Conservation (phyloP, 768 basidiomycete species). For the Pleurotus tuoliensis region DNA sequence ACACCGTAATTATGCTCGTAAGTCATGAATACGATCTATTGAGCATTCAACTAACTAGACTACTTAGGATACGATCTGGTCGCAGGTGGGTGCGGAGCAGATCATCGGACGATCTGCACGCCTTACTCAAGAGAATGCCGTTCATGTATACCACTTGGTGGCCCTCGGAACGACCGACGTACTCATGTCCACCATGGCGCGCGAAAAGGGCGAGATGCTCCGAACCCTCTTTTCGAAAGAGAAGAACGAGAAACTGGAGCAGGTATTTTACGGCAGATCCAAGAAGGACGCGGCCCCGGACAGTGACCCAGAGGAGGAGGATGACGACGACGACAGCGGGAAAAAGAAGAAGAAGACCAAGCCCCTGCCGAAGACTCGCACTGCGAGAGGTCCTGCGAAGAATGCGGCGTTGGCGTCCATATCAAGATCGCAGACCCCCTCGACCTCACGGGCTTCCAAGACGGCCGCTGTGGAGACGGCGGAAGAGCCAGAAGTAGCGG, state of each 20-base stretch:
- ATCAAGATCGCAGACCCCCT: no score
- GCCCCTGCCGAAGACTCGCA: neutral
- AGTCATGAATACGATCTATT: neutral
- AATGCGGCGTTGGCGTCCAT: no score
- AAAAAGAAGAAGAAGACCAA: neutral
- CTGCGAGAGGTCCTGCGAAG: no score
- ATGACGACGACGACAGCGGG: neutral
- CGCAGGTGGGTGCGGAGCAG: slow-evolving; percentile 1
- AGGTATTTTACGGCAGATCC: neutral
- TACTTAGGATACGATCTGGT: slow-evolving; percentile 8
- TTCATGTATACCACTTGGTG: slow-evolving; percentile 7
- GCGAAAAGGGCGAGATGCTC: slow-evolving; percentile 4
- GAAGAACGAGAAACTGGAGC: neutral
- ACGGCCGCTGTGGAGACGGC: no score
- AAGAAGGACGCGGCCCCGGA: neutral
- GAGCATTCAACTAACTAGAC: neutral
- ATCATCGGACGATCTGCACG: slow-evolving; percentile 5
- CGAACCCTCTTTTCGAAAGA: neutral
- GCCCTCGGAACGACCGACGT: slow-evolving; percentile 8
- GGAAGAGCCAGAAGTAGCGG: no score
- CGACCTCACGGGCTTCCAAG: no score
- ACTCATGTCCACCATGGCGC: neutral
- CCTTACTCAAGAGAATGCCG: slow-evolving; percentile 7
- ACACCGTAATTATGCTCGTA: slow-evolving; percentile 6
- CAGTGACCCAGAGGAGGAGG: neutral